A percentile compares a stretch with the other conserved stretches of the same genome.
Conservation (phyloP, 116 monocot species). For the Thalassia testudinum region DNA sequence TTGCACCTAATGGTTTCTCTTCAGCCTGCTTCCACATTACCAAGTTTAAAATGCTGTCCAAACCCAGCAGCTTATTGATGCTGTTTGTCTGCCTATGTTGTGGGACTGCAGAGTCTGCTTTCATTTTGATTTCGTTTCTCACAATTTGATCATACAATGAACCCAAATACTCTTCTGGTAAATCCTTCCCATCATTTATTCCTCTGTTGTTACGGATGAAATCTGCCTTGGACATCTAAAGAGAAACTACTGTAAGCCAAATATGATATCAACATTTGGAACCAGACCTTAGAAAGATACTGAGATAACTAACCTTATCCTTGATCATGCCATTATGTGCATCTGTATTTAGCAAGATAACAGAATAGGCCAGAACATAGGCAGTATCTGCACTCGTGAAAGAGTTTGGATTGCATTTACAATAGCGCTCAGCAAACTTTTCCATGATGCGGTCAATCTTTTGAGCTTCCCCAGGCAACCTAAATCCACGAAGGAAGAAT, state of each 20-base stretch:
- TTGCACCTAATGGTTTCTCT: conserved; percentile 86
- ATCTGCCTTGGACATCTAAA: conserved; percentile 94
- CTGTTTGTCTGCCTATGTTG: conserved; percentile 70
- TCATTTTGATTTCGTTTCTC: conserved; percentile 98
- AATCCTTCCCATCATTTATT: conserved; percentile 95
- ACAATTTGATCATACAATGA: conserved; percentile 92
- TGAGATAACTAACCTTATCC: conserved; percentile 52
- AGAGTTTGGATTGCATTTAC: conserved; percentile 91
- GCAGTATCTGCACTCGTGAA: conserved; percentile 98
- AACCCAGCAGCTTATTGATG: conserved; percentile 76
- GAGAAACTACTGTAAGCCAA: background rate
- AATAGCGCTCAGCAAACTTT: conserved; percentile 96
- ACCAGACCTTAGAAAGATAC: background rate
- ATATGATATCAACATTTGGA: too few species aligned
- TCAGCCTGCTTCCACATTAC: conserved; percentile 80
- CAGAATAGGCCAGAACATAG: conserved; percentile 99
- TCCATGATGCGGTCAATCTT: conserved; percentile 99
- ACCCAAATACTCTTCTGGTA: conserved; percentile 81
- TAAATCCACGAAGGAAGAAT: conserved; percentile 70
- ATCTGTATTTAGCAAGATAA: conserved; percentile 98
- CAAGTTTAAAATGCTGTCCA: conserved; percentile 77
- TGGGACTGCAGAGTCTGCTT: conserved; percentile 50
- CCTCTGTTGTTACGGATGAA: conserved; percentile 93
- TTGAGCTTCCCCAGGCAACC: conserved; percentile 95
- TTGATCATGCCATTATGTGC: conserved; percentile 98